Base-by-base conservation (phyloP, 495 filamentous ascomycete species). In the Neurospora sp. region DNA sequence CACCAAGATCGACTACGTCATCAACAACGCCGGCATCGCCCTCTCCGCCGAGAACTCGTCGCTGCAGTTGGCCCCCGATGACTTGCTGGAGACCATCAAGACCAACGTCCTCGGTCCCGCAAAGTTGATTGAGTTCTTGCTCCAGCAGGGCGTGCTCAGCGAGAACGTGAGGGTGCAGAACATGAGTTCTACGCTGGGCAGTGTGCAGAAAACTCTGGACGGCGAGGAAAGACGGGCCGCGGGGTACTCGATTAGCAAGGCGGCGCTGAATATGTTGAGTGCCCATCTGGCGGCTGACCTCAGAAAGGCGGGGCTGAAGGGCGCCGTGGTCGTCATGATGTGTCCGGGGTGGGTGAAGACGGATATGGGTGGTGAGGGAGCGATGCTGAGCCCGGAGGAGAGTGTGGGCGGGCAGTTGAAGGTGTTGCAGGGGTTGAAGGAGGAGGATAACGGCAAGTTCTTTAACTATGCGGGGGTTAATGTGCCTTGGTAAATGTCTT, bases 311-410 rank as follows among this genome's bases (percentile, higher is more conserved):
- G 48, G 48, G 27, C 71, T 81, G 69, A 74, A 79, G 14, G 83
- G 86, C 3, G 82, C 87, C 4, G 79, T 85, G 62, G 84, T 86
- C 0, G 83, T 87, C 31, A 82, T 83, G 5, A 82, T 90, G 76
- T 85, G 88, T 78, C 89, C 89, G 7, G 89, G 89, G 4, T 90
- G 89, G 89, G 88, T 90, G 54, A 80, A 85, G 73, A 91, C 89
- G 10, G 86, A 88, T 78, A 87, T 90, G 88, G 89, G 89, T 11
- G 88, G 88, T 0, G 71, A 72, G 16, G 80, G 78, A 70, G 89
- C 88, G 0, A 76, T 84, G 4, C 82, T 86, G 3, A 79, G 82
- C n/a, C 76, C 84, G 69, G 76, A 82, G n/a, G 82, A 85, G 71
- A 84, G 86, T 11, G 78, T 86, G 2, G 80, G 81, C 5, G 79